Evolutionary conservation across 768 basidiomycete genomes (phyloP), one percentile per base, ranked within the genome.

Genomic region (Gautieria morchelliformis): DNA sequence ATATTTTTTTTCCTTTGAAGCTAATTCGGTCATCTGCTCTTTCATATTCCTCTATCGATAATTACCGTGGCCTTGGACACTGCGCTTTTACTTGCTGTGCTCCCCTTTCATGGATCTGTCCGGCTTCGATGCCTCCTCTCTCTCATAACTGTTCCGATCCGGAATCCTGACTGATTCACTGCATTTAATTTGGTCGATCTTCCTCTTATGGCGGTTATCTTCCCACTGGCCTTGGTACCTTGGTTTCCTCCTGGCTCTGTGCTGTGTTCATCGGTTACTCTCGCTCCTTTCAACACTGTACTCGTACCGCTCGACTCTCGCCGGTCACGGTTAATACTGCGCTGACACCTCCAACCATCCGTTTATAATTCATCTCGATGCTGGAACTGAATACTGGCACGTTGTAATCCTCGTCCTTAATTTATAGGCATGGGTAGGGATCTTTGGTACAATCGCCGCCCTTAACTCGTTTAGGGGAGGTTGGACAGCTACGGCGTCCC

Each of bases 401-500:
- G 14, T 17, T 44, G 20, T 17, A 17, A 44, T 22, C 35, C 35
- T 37, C 17, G 11, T 17, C 19, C 11, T n/a, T 44, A 17, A 44
- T 44, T 44, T 44, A 53, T 55, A 78, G 75, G 63, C 69, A 30
- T 73, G 72, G 71, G 68, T 74, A 19, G 68, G 68, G 39, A 20
- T 76, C 17, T 71, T 79, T 20, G 74, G 74, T 20, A 66, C 77
- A 27, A 60, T 75, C 32, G 82, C 83, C 19, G 83, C 76, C 11
- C 61, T 84, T 1, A 76, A 79, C 5, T 78, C 84, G 3, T 86
- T 87, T 71, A 71, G 82, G 63, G 79, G 77, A 39, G 85, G 85
- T 4, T 89, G 87, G 87, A 81, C 76, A 58, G 84, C 86, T 1
- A 86, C 84, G 15, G 77, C 82, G 32, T 68, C 37, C 33, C 46